phyloP scores from a whole-genome alignment of 148 eudicot genomes.

The Diospyros lotus region DNA sequence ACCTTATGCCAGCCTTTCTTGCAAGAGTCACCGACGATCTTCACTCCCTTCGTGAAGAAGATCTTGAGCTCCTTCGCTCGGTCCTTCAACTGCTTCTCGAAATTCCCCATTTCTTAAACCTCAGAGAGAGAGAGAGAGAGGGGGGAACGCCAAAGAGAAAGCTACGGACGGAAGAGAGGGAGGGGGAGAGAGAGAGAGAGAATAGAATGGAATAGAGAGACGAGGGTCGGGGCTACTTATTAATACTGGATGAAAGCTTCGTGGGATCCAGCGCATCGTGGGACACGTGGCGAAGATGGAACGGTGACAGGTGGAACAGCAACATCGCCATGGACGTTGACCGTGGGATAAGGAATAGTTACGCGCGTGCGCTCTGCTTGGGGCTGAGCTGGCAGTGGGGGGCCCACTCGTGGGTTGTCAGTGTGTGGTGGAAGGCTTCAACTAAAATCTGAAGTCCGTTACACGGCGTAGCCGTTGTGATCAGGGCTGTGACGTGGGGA shows the following conservation, averaged over 20 bases:
- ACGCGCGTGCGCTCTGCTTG: not conserved
- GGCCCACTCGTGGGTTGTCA: too few relatives aligned
- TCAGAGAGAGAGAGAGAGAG: not conserved
- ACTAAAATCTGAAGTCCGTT: too few relatives aligned
- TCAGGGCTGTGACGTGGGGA: too few relatives aligned
- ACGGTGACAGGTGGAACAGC: not conserved
- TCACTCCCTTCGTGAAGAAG: constrained; percentile 49
- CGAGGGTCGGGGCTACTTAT: not conserved
- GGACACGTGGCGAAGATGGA: constrained; percentile 16
- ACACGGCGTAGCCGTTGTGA: too few relatives aligned
- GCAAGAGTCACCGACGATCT: constrained; percentile 43
- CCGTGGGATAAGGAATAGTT: not conserved
- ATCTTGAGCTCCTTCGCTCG: constrained; percentile 46
- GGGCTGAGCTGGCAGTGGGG: too few relatives aligned
- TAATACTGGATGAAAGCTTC: not conserved
- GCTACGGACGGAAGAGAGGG: not conserved
- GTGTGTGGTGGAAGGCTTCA: too few relatives aligned
- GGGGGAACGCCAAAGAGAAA: not conserved
- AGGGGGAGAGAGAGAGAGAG: not conserved
- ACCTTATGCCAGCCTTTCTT: constrained; percentile 74
- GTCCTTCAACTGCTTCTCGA: constrained; percentile 61
- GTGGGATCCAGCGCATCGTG: constrained; percentile 20
- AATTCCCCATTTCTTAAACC: constrained; percentile 23
- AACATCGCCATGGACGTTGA: not conserved
- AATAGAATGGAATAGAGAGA: not conserved